Evolutionary conservation across 2,329 filamentous ascomycete genomes (phyloP).

Genomic region (Cordyceps tenuipes): DNA sequence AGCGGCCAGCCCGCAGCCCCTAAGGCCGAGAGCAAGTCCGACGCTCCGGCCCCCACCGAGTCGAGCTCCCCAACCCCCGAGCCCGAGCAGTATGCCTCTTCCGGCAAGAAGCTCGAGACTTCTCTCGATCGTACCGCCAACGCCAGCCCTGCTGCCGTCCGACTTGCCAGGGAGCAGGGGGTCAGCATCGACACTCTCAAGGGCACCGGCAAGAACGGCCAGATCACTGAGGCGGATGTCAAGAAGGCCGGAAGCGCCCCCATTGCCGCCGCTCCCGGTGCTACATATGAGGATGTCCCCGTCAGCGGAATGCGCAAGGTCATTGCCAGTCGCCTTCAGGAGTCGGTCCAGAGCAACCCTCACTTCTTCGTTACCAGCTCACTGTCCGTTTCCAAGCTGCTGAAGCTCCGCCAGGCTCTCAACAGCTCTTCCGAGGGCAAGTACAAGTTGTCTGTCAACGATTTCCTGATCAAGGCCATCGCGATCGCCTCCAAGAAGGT

Average conservation of each 20-base stretch:
- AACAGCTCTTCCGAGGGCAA: conserved; percentile 83
- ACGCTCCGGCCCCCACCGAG: conserved; percentile 50
- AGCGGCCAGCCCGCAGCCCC: conserved; percentile 56
- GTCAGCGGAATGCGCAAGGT: conserved; percentile 95
- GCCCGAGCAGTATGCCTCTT: conserved; percentile 63
- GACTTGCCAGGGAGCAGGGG: conserved; percentile 76
- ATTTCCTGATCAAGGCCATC: conserved; percentile 97
- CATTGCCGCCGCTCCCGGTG: conserved; percentile 45
- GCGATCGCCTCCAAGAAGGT: conserved; percentile 86
- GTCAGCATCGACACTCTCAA: conserved; percentile 71
- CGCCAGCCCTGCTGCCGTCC: conserved; percentile 65
- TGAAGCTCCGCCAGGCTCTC: conserved; percentile 90
- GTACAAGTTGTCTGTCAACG: conserved; percentile 99
- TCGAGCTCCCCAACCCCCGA: conserved; percentile 37
- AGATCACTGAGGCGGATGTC: conserved; percentile 86
- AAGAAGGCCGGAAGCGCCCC: conserved; percentile 65
- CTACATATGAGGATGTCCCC: conserved; percentile 75
- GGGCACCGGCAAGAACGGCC: conserved; percentile 76
- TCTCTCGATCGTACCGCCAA: conserved; percentile 74
- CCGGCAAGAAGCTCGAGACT: conserved; percentile 70
- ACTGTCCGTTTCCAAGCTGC: conserved; percentile 87
- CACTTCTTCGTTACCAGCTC: conserved; percentile 95
- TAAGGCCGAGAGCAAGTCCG: conserved; percentile 58
- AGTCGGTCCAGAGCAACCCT: conserved; percentile 89
- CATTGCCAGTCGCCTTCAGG: conserved; percentile 79